phyloP scores from a whole-genome alignment of 1,139 yeast genomes.

The Sugiyamaella paludigena region DNA sequence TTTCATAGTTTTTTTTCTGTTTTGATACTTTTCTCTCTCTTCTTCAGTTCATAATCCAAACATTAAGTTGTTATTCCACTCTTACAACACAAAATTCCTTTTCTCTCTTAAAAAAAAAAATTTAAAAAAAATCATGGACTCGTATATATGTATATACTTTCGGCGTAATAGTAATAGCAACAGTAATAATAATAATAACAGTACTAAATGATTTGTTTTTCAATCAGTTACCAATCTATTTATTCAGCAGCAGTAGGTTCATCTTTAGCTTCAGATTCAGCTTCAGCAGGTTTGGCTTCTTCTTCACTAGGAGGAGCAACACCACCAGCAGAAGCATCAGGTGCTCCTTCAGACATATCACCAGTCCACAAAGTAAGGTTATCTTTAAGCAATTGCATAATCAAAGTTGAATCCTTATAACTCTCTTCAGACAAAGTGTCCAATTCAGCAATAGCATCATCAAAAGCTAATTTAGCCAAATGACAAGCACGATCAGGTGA shows the following conservation, averaged over 20 bases:
- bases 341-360: constrained; percentile 87
- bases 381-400: constrained; percentile 98
- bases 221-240: too few relatives aligned
- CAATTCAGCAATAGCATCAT: constrained; percentile 98
- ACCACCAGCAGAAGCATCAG: constrained; percentile 37
- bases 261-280: neutral
- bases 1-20: too few relatives aligned
- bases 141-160: too few relatives aligned
- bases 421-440: constrained; percentile 97
- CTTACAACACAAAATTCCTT: too few relatives aligned
- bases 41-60: too few relatives aligned
- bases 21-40: too few relatives aligned
- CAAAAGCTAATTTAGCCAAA: constrained; percentile 97
- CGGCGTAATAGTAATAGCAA: too few relatives aligned
- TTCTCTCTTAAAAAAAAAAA: too few relatives aligned
- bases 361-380: constrained; percentile 98
- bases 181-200: too few relatives aligned
- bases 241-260: neutral
- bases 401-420: constrained; percentile 95
- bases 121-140: too few relatives aligned
- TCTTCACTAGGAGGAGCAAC: constrained; percentile 18
- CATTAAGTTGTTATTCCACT: too few relatives aligned
- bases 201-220: too few relatives aligned
- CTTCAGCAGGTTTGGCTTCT: constrained; percentile 1
- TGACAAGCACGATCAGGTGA: constrained; percentile 99